Evolutionary conservation across 2,329 filamentous ascomycete genomes (phyloP).

Genomic region (Trichophyton equinum): DNA sequence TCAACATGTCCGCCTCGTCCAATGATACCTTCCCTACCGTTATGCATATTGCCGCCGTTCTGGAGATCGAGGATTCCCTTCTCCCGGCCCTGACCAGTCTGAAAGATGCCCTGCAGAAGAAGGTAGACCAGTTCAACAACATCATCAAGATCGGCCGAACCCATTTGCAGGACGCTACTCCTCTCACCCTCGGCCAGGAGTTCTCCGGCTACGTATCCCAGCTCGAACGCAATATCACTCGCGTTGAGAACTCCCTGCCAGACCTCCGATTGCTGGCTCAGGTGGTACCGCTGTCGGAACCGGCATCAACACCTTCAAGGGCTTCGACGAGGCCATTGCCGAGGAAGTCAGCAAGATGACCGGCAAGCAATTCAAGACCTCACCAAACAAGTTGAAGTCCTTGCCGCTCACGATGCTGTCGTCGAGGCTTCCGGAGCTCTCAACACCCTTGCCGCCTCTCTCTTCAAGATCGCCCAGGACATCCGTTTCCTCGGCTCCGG

Average conservation of each 20-base stretch:
- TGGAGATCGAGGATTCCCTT: slow-evolving; percentile 78
- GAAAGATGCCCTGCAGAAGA: slow-evolving; percentile 70
- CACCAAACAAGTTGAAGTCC: slow-evolving; percentile 95
- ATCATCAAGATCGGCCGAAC: slow-evolving; percentile 99
- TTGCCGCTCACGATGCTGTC: slow-evolving; percentile 90
- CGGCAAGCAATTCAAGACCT: slow-evolving; percentile 84
- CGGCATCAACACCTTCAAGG: slow-evolving; percentile 92
- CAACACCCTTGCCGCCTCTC: slow-evolving; percentile 80
- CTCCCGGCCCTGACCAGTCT: slow-evolving; percentile 73
- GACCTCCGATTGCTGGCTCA: slow-evolving; percentile 80
- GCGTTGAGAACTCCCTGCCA: slow-evolving; percentile 69
- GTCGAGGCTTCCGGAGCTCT: slow-evolving; percentile 88
- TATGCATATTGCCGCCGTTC: slow-evolving; percentile 96
- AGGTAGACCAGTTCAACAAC: slow-evolving; percentile 77
- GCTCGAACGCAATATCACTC: slow-evolving; percentile 78
- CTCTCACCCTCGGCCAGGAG: slow-evolving; percentile 88
- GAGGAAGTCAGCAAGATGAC: slow-evolving; percentile 86
- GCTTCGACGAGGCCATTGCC: slow-evolving; percentile 88
- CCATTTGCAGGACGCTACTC: slow-evolving; percentile 93
- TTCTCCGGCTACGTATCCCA: slow-evolving; percentile 96
- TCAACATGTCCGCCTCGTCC: slow-evolving; percentile 97
- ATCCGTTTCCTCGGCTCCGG: slow-evolving; percentile 94
- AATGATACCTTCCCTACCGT: slow-evolving; percentile 99
- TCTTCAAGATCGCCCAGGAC: slow-evolving; percentile 98
- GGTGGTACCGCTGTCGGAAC: slow-evolving; percentile 92